Evolutionary conservation across 2,329 filamentous ascomycete species (phyloP), one percentile per base, ranked within the genome.

Genomic region (Diatrype stigma): DNA sequence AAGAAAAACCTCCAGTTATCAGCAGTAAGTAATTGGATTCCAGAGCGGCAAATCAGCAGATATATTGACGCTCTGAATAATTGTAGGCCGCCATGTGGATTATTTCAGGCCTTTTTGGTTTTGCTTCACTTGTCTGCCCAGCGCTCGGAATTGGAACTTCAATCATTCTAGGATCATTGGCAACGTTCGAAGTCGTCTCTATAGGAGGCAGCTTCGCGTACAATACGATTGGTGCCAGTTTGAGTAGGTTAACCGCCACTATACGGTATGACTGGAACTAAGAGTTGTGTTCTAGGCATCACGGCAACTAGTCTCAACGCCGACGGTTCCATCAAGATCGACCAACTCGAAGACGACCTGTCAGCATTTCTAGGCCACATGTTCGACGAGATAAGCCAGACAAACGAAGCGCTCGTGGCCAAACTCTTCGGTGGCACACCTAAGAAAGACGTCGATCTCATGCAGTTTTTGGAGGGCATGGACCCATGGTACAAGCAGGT

Each of bases 351-450:
- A 10, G 32, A 26, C 23, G 8, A 19, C 4, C 32, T 51, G 2
- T 14, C 28, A 37, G 28, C 34, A 16, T 26, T 40, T 4, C 42
- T 51, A 6, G 19, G 46, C 5, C 8, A 45, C 12, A 22, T 32
- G 22, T 51, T 51, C 21, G 11, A 48, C 5, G 14, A 32, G 2
- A n/a, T 45, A 2, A 51, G 40, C 38, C 23, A 48, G 16, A 34
- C 14, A 4, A 51, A 16, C 14, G 46, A 22, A 30, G 46, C 32
- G 12, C 16, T 51, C 5, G 46, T 46, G 3, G 34, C 46, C 23
- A 51, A 48, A 22, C 8, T 51, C n/a, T 51, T 51, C 19, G 50
- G 50, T 17, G 50, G 50, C 8, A 42, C 30, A 16, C 46, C 46
- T 3, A 23, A 30, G 12, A 3, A 40, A 10, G 22, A 46, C 12